phyloP scores from a whole-genome alignment of 805 yeast species.

The Allodekkera sacchari region DNA sequence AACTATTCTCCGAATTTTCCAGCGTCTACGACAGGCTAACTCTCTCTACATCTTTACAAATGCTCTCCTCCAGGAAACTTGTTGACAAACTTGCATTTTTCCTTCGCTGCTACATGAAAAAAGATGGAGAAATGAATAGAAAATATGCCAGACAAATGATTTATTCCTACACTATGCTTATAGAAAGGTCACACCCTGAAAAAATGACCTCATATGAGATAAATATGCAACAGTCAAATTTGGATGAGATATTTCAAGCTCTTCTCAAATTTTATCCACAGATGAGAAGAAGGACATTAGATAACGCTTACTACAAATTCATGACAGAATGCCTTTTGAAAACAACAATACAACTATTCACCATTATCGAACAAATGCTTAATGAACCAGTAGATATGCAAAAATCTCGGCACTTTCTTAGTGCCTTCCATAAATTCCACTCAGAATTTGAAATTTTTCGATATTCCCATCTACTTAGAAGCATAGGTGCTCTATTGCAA shows the following conservation, averaged over 20 bases:
- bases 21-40: no score
- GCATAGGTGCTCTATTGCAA: constrained; percentile 1
- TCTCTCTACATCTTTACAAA: no score
- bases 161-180: no score
- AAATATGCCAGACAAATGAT: no score
- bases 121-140: no score
- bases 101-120: no score
- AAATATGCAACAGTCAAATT: no score
- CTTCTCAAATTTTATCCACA: background rate
- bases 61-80: no score
- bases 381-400: background rate
- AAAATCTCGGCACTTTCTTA: background rate
- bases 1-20: no score
- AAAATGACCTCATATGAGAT: no score
- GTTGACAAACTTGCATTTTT: no score
- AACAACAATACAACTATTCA: background rate
- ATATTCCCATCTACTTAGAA: constrained; percentile 1
- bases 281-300: background rate
- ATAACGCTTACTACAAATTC: constrained; percentile 2
- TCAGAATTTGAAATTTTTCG: background rate
- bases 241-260: background rate
- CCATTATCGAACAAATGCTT: background rate
- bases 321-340: background rate
- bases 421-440: background rate
- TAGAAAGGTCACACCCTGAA: no score